Conservation (phyloP, 352 stramenopile species). For the Pythium aristosporum region DNA sequence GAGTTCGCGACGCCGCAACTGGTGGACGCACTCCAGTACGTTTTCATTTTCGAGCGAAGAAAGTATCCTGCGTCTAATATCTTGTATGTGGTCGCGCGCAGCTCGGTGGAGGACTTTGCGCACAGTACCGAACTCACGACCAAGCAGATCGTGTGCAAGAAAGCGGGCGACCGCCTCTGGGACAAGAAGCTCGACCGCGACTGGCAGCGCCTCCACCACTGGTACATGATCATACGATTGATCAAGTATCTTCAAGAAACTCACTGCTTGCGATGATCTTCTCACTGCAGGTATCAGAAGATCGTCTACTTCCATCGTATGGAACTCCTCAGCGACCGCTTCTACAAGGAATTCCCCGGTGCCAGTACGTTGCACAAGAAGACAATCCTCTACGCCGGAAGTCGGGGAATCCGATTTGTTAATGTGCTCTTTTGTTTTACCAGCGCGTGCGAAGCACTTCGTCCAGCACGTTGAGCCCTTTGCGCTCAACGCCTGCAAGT, state of each 20-base stretch:
- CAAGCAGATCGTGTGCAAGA: slow-evolving; percentile 49
- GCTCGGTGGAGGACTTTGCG: slow-evolving; percentile 61
- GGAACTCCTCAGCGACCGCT: slow-evolving; percentile 61
- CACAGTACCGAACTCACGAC: slow-evolving; percentile 33
- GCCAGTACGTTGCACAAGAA: slow-evolving; percentile 27
- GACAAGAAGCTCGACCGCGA: slow-evolving; percentile 56
- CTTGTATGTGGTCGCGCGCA: slow-evolving; percentile 13
- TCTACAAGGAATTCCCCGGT: slow-evolving; percentile 62
- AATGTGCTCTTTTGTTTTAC: not conserved
- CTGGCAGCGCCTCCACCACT: slow-evolving; percentile 65
- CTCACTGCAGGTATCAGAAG: slow-evolving; percentile 53
- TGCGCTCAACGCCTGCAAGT: slow-evolving; percentile 48
- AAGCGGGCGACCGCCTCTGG: slow-evolving; percentile 40
- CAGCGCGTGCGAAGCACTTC: slow-evolving; percentile 56
- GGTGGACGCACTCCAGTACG: slow-evolving; percentile 52
- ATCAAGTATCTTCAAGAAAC: not conserved
- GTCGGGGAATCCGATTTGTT: not conserved
- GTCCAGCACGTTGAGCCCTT: slow-evolving; percentile 68
- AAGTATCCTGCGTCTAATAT: not conserved
- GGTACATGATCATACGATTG: slow-evolving; percentile 26
- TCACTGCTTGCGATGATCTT: not conserved
- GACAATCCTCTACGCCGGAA: not conserved
- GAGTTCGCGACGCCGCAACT: slow-evolving; percentile 66
- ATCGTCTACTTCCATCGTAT: slow-evolving; percentile 74
- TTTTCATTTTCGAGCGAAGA: not conserved